These are phyloP conservation scores for Rhynchospora breviuscula DNA, from an alignment of 176 grass and related monocot species.

Conservation along the genomic window DNA sequence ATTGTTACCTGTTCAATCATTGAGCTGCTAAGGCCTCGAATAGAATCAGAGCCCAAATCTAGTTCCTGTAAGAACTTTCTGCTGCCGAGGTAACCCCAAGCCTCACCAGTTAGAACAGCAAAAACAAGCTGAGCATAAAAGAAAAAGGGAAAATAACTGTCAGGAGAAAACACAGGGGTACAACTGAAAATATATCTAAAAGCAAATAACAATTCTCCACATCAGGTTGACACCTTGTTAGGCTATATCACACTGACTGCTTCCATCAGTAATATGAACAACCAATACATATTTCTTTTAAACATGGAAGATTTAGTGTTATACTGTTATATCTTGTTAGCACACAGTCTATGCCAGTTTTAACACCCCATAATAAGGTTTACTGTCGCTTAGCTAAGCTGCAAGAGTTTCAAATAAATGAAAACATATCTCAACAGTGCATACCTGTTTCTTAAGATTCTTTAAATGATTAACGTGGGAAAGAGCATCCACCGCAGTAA, in stretches of 20 bases:
- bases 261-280: not conserved
- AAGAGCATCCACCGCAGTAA: slow-evolving; percentile 91
- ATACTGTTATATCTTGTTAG: not conserved
- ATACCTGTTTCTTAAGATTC: slow-evolving; percentile 88
- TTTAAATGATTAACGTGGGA: slow-evolving; percentile 63
- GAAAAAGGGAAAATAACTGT: slow-evolving; percentile 18
- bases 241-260: not conserved
- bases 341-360: not conserved
- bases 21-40: slow-evolving; percentile 61
- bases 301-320: not conserved
- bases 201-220: not conserved
- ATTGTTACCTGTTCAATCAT: slow-evolving; percentile 76
- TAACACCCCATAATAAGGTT: not conserved
- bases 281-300: not conserved
- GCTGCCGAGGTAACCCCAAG: slow-evolving; percentile 98
- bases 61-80: slow-evolving; percentile 79
- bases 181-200: not conserved
- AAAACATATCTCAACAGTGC: not conserved
- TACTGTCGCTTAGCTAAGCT: not conserved
- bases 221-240: not conserved
- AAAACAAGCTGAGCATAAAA: slow-evolving; percentile 61
- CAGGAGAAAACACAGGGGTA: slow-evolving; percentile 7
- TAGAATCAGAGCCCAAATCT: slow-evolving; percentile 60
- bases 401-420: not conserved
- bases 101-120: slow-evolving; percentile 80